Evolutionary conservation across 371 early-diverging fungal species (phyloP).

Genomic region (Enterospora canceri): DNA sequence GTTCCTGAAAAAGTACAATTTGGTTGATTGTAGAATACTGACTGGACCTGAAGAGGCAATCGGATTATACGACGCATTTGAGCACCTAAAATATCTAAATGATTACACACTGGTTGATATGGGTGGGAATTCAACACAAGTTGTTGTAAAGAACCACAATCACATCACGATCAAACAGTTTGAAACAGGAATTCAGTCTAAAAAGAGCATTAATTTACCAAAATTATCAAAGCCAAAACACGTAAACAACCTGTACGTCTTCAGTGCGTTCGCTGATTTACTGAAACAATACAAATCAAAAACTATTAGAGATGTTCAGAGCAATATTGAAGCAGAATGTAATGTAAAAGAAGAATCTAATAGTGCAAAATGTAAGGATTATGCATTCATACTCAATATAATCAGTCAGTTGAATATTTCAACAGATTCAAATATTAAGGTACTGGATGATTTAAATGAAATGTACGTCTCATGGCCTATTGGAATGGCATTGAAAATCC

Average conservation of each 20-base stretch:
- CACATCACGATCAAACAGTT: neutral
- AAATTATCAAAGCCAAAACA: too few relatives aligned
- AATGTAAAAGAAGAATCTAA: neutral
- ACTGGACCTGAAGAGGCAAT: slow-evolving; percentile 49
- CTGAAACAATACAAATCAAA: neutral
- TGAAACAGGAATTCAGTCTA: slow-evolving; percentile 1
- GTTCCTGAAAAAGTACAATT: slow-evolving; percentile 24
- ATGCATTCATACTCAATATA: neutral
- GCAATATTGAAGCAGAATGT: neutral
- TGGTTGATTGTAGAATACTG: slow-evolving; percentile 40
- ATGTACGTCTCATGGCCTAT: neutral
- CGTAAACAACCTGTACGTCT: neutral
- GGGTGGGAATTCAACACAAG: slow-evolving; percentile 52
- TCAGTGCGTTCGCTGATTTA: neutral
- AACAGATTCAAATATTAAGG: too few relatives aligned
- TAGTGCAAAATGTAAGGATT: neutral
- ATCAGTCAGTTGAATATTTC: too few relatives aligned
- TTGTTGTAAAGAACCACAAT: slow-evolving; percentile 4
- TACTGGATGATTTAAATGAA: too few relatives aligned
- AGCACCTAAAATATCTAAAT: neutral
- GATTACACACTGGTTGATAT: slow-evolving; percentile 44
- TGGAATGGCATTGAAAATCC: neutral
- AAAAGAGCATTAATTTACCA: neutral
- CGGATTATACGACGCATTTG: slow-evolving; percentile 27
- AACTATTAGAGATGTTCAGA: neutral